These are phyloP conservation scores for Lathyrus oleraceus DNA, from an alignment of 306 rosid species.

Conservation along the genomic window DNA sequence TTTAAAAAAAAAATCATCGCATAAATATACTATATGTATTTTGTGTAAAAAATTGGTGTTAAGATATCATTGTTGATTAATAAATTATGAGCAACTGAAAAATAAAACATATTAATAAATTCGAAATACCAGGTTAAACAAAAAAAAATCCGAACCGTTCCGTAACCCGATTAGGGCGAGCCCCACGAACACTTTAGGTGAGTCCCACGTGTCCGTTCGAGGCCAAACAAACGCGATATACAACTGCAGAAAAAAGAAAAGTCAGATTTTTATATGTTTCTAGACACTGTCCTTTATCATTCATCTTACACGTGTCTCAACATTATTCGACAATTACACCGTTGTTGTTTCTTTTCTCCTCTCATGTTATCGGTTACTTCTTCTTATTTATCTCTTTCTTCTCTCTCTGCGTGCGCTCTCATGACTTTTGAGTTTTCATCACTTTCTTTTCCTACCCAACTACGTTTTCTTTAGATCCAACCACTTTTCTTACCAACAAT, in stretches of 20 bases:
- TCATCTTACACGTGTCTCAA: conserved; percentile 33
- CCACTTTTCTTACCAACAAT: conserved; percentile 12
- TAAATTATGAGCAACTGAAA: too few species aligned
- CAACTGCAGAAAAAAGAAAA: conserved; percentile 33
- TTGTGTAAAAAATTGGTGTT: too few species aligned
- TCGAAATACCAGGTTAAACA: too few species aligned
- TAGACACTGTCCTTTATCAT: conserved; percentile 8
- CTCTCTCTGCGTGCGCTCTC: background rate
- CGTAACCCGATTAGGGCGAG: too few species aligned
- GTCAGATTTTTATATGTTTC: conserved; percentile 16
- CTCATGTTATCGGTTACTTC: conserved; percentile 35
- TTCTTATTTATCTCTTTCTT: background rate
- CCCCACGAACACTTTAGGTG: background rate
- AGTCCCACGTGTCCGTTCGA: conserved; percentile 32
- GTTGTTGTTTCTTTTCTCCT: conserved; percentile 15
- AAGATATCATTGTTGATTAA: too few species aligned
- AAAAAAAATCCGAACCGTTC: too few species aligned
- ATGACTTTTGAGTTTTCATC: conserved; percentile 10
- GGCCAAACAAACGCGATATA: conserved; percentile 3
- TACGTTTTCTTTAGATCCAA: conserved; percentile 43
- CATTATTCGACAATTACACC: conserved; percentile 13
- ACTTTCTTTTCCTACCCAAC: conserved; percentile 29
- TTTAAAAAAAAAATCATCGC: too few species aligned
- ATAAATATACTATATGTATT: too few species aligned
- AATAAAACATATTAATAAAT: too few species aligned